Conservation (phyloP, 2,329 filamentous ascomycete genomes). For the Calonectria hongkongensis region DNA sequence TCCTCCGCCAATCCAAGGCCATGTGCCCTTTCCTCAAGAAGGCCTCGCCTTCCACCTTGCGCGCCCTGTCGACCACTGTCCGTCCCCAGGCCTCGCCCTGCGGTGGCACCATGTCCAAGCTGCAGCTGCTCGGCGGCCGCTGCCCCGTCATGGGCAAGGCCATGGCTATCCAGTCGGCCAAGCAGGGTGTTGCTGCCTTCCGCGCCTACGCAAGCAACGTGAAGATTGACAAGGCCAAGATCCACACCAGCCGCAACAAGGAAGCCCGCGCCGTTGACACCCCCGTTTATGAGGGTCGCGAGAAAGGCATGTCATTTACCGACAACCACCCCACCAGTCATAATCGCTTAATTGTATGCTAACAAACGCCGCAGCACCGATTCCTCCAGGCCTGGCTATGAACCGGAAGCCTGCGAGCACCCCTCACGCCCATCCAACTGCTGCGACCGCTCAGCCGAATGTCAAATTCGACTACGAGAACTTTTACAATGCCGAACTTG, state of each 20-base stretch:
- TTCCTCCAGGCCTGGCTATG: slow-evolving; percentile 50
- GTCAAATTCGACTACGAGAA: slow-evolving; percentile 91
- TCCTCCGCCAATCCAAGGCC: slow-evolving; percentile 95
- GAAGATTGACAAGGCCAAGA: slow-evolving; percentile 78
- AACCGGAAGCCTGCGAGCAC: slow-evolving; percentile 51
- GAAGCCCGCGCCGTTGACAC: slow-evolving; percentile 86
- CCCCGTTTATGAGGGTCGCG: slow-evolving; percentile 67
- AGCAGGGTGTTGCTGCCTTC: slow-evolving; percentile 67
- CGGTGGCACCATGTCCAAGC: slow-evolving; percentile 96
- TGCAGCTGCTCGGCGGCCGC: slow-evolving; percentile 93
- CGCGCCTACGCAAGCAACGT: slow-evolving; percentile 70
- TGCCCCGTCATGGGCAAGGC: slow-evolving; percentile 99
- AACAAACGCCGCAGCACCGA: slow-evolving; percentile 44
- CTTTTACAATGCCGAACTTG: slow-evolving; percentile 91
- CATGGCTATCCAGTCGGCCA: slow-evolving; percentile 87
- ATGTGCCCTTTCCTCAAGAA: slow-evolving; percentile 99
- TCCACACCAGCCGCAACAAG: slow-evolving; percentile 87
- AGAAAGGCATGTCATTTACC: slow-evolving; percentile 68
- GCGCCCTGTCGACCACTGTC: slow-evolving; percentile 87
- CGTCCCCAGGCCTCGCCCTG: slow-evolving; percentile 79
- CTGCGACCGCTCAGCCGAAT: slow-evolving; percentile 54
- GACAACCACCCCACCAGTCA: background rate
- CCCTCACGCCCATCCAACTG: slow-evolving; percentile 49
- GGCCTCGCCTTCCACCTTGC: slow-evolving; percentile 92
- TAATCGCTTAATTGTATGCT: slow-evolving; percentile 33